Percentiles rank a stretch among this genome's conserved stretches.
Conservation (phyloP, 345 rosid genomes). For the Bruguiera sexangula region DNA sequence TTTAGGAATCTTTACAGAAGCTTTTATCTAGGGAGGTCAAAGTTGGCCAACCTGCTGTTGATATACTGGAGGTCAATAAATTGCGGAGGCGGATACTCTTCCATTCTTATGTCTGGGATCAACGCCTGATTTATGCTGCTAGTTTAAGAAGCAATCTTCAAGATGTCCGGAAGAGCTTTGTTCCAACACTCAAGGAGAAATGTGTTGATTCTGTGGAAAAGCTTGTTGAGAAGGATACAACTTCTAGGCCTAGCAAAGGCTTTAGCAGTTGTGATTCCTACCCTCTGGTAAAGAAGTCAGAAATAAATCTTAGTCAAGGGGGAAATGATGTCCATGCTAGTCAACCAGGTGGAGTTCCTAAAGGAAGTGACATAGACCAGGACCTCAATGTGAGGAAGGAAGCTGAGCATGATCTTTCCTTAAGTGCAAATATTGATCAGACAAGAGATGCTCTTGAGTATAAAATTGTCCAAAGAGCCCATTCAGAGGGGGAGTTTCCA, state of each 20-base stretch:
- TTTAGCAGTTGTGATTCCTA: conserved; percentile 40
- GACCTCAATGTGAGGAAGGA: conserved; percentile 33
- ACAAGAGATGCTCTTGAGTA: conserved; percentile 38
- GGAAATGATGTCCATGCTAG: conserved; percentile 18
- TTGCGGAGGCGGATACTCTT: conserved; percentile 18
- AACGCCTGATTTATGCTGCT: conserved; percentile 13
- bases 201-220: conserved; percentile 46
- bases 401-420: conserved; percentile 30
- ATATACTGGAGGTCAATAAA: conserved; percentile 25
- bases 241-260: conserved; percentile 35
- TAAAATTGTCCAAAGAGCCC: conserved; percentile 38
- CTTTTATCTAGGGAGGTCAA: conserved; percentile 7
- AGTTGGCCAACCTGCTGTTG: conserved; percentile 20
- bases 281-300: conserved; percentile 37
- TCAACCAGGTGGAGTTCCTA: conserved; percentile 24
- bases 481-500: conserved; percentile 53
- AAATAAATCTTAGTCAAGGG: conserved; percentile 28
- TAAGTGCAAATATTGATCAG: conserved; percentile 30
- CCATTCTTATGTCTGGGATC: conserved; percentile 24
- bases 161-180: conserved; percentile 33
- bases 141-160: conserved; percentile 10
- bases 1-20: conserved; percentile 14
- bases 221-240: conserved; percentile 41
- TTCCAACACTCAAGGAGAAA: conserved; percentile 38
- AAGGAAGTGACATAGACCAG: conserved; percentile 31